Base-by-base conservation (phyloP, 495 filamentous ascomycete genomes). In the Hypoxylon cercidicola region DNA sequence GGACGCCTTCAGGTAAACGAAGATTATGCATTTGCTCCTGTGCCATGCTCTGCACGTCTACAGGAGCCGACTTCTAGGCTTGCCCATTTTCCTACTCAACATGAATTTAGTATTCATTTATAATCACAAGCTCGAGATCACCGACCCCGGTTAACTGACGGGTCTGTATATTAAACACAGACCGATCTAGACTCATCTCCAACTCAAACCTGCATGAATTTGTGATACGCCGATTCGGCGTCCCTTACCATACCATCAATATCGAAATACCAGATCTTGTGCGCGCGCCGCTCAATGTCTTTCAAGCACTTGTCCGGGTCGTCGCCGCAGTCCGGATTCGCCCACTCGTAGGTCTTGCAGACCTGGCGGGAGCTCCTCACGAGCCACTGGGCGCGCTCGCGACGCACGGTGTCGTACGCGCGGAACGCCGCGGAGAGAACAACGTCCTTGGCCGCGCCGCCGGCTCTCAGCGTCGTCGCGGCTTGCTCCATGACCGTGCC, bases 241-340 rank as follows among this genome's bases (percentile, higher is more conserved):
- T n/a, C n/a, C n/a, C n/a, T n/a, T n/a, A 39, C 3, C 44, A 75
- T 75, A 1, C 48, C 64, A 0, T 71, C 47, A 18, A 66, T 54
- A 50, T 73, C 72, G 64, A 66, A 72, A 25, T 73, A 30, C 72
- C 74, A 74, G 28, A 76, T 62, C 64, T 72, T 72, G 19, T 68
- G 60, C 10, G 63, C 23, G 3, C 74, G 67, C 34, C 28, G 21
- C 37, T 55, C 37, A 16, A 72, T 55, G 50, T 77, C 71, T 1
- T 18, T 23, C 8, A 48, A 11, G 54, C 62, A 70, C 21, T 72
- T 74, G 11, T 72, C 69, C 37, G 48, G n/a, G 35, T 72, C 63
- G 6, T 1, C 45, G 16, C 55, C 56, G 37, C 11, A 30, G 1
- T 54, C 63, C 7, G 60, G 54, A 46, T 70, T 16, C 1, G 12